Evolutionary conservation across 148 eudicot genomes (phyloP).

Genomic region (Nyssa sinensis): DNA sequence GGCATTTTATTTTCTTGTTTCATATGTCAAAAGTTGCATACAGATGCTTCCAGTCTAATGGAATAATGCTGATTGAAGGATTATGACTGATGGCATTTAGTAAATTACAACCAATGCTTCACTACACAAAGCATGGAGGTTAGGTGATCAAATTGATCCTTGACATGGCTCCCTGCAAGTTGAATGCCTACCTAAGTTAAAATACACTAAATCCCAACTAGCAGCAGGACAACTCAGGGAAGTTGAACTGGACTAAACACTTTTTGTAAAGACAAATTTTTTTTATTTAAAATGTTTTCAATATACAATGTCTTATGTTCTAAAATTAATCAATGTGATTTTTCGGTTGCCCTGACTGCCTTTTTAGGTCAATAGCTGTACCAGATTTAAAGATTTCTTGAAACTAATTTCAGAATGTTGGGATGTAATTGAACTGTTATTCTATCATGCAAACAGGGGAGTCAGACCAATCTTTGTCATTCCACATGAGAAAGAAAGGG

Average conservation of each 20-base stretch:
- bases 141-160: no score
- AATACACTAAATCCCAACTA: no score
- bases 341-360: no score
- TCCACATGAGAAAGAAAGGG: slow-evolving; percentile 92
- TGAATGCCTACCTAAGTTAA: background rate
- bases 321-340: background rate
- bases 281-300: no score
- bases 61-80: background rate
- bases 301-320: background rate
- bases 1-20: background rate
- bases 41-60: background rate
- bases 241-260: no score
- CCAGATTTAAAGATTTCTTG: background rate
- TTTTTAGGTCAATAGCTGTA: background rate
- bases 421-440: background rate
- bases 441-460: slow-evolving; percentile 41
- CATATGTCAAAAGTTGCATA: no score
- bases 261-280: no score
- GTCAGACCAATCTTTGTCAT: slow-evolving; percentile 77
- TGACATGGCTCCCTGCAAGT: background rate
- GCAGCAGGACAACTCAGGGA: no score
- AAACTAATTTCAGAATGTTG: background rate
- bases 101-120: no score
- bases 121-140: no score
- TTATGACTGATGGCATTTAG: no score